A percentile compares a stretch with the other conserved stretches of the same genome.
These are phyloP conservation scores for Exophiala sp. DNA, from an alignment of 2,329 filamentous ascomycete species.

Conservation along the genomic window DNA sequence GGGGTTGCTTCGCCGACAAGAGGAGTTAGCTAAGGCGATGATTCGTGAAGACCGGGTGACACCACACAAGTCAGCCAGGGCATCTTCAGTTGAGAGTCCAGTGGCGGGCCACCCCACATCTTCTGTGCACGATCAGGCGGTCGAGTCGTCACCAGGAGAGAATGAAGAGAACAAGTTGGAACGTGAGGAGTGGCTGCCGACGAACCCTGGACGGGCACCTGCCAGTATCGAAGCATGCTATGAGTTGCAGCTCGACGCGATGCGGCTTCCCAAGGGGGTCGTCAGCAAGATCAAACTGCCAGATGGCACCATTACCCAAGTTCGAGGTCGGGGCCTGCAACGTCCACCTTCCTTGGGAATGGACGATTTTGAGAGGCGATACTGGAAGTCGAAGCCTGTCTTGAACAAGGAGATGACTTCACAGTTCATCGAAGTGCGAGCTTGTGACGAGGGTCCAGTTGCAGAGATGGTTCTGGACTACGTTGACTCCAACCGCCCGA, in stretches of 20 bases:
- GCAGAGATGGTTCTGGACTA: background rate
- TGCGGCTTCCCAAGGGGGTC: conserved; percentile 23
- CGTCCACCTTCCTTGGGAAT: conserved; percentile 21
- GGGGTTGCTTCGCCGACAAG: conserved; percentile 21
- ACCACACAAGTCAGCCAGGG: conserved; percentile 10
- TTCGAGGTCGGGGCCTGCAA: conserved; percentile 23
- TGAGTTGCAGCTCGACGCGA: conserved; percentile 23
- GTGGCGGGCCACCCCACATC: conserved; percentile 1
- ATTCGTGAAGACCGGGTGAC: conserved; percentile 17
- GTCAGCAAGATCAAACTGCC: conserved; percentile 21
- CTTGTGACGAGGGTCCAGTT: background rate
- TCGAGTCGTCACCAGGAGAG: background rate
- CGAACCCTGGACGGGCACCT: conserved; percentile 16
- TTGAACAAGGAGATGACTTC: conserved; percentile 20
- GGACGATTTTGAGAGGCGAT: conserved; percentile 23
- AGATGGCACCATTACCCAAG: conserved; percentile 19
- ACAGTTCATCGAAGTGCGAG: conserved; percentile 13
- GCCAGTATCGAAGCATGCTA: conserved; percentile 20
- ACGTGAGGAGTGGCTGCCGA: conserved; percentile 16
- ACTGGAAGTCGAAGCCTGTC: conserved; percentile 22
- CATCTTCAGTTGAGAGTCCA: background rate
- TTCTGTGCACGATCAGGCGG: background rate
- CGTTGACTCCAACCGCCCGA: conserved; percentile 5
- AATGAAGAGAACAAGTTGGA: conserved; percentile 4
- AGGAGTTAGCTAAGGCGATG: conserved; percentile 16